A percentile compares a stretch with the other conserved stretches of the same genome.
Evolutionary conservation across 352 stramenopile genomes (phyloP).

Genomic region (Thraustochytrium sp.): DNA sequence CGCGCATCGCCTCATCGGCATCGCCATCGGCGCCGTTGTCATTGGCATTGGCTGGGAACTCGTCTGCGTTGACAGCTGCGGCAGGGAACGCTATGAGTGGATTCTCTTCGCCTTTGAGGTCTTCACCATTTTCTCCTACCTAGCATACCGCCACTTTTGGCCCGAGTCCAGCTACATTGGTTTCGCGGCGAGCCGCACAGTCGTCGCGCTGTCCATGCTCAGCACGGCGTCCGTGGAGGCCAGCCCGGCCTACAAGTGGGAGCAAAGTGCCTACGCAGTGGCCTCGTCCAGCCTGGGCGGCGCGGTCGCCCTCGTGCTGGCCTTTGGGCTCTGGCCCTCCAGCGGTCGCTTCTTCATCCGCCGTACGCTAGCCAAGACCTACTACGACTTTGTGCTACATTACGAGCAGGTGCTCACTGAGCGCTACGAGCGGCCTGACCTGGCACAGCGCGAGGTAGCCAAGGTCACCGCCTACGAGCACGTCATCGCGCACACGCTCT

Average conservation of each 20-base stretch:
- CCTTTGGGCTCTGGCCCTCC: background rate
- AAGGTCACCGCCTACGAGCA: background rate
- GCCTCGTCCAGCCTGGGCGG: background rate
- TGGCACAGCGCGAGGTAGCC: background rate
- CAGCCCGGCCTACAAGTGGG: background rate
- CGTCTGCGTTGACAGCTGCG: background rate
- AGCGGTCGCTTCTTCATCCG: conserved; percentile 5
- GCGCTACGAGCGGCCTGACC: background rate
- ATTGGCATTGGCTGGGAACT: conserved; percentile 1
- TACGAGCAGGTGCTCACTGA: background rate
- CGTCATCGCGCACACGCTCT: background rate
- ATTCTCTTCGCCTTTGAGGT: background rate
- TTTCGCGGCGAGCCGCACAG: background rate
- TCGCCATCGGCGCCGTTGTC: background rate
- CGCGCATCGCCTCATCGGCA: background rate
- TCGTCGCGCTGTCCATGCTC: background rate
- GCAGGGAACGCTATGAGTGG: background rate
- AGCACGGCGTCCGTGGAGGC: background rate
- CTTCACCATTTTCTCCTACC: background rate
- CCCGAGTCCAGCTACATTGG: conserved; percentile 1
- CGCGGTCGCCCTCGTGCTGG: background rate
- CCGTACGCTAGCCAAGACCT: background rate
- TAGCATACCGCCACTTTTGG: background rate
- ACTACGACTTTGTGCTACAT: conserved; percentile 26
- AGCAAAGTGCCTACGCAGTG: background rate